These are phyloP conservation scores for Elaeis guineensis DNA, from an alignment of 176 grass and related monocot species.

Conservation along the genomic window DNA sequence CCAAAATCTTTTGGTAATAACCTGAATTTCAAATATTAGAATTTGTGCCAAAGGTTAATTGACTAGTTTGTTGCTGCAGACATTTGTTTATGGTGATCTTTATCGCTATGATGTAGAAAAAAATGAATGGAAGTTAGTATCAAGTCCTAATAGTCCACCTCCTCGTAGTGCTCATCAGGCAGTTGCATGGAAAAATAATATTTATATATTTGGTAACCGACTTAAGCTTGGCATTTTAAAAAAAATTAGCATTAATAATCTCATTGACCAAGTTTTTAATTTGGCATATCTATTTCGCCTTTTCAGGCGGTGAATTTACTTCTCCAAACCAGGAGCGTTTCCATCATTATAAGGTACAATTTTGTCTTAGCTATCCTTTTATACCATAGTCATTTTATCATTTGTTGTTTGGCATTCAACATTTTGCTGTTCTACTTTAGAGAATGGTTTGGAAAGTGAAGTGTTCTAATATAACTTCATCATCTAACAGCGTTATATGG, in stretches of 20 bases:
- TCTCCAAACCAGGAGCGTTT: slow-evolving; percentile 97
- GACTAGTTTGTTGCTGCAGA: slow-evolving; percentile 38
- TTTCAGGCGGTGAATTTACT: slow-evolving; percentile 89
- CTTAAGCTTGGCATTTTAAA: slow-evolving; percentile 1
- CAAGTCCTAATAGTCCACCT: slow-evolving; percentile 96
- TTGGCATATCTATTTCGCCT: slow-evolving; percentile 1
- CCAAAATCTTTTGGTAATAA: neutral
- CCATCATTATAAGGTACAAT: slow-evolving; percentile 91
- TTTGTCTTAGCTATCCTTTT: neutral
- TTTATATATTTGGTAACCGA: slow-evolving; percentile 94
- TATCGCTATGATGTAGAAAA: slow-evolving; percentile 97
- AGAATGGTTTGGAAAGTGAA: no score
- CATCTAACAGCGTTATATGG: no score
- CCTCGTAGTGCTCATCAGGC: slow-evolving; percentile 93
- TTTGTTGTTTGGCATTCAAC: no score
- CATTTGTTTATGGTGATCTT: slow-evolving; percentile 97
- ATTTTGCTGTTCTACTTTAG: no score
- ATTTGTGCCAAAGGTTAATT: neutral
- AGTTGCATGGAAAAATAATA: slow-evolving; percentile 85
- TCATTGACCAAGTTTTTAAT: neutral
- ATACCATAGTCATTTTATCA: no score
- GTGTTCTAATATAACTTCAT: no score
- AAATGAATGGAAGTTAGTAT: slow-evolving; percentile 94
- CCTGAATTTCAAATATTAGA: neutral
- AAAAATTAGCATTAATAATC: no score